Evolutionary conservation across 768 basidiomycete genomes (phyloP).

Genomic region (Asterophora parasitica): DNA sequence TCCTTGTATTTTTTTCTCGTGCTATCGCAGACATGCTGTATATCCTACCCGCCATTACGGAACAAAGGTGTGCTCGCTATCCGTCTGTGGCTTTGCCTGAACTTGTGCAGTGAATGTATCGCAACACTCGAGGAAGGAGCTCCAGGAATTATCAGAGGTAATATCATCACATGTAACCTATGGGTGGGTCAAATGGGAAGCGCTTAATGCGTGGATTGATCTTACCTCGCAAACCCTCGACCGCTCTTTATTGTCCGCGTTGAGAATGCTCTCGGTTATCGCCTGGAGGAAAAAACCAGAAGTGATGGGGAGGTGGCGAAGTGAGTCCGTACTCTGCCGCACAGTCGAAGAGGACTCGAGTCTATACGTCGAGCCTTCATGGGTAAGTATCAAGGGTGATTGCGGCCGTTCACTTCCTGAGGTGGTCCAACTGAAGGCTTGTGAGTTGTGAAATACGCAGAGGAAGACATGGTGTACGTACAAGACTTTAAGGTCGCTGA

Average conservation of each 20-base stretch:
- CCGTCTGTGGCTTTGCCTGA: background rate
- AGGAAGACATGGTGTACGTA: slow-evolving; percentile 24
- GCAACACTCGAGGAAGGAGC: slow-evolving; percentile 27
- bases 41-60: background rate
- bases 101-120: slow-evolving; percentile 31
- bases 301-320: slow-evolving; percentile 5
- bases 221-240: slow-evolving; percentile 52
- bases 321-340: slow-evolving; percentile 35
- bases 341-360: slow-evolving; percentile 45
- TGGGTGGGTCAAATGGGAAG: slow-evolving; percentile 1
- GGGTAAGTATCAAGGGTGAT: slow-evolving; percentile 39
- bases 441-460: background rate
- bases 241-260: slow-evolving; percentile 51
- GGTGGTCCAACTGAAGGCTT: slow-evolving; percentile 30
- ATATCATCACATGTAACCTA: slow-evolving; percentile 45
- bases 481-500: slow-evolving; percentile 35
- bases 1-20: background rate
- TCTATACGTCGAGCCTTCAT: slow-evolving; percentile 36
- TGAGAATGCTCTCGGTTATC: slow-evolving; percentile 44
- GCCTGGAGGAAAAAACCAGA: slow-evolving; percentile 15
- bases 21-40: background rate
- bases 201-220: background rate
- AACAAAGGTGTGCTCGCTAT: background rate
- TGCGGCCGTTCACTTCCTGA: slow-evolving; percentile 35
- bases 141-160: slow-evolving; percentile 39